phyloP scores from a whole-genome alignment of 306 rosid genomes.

The Cicer arietinum region DNA sequence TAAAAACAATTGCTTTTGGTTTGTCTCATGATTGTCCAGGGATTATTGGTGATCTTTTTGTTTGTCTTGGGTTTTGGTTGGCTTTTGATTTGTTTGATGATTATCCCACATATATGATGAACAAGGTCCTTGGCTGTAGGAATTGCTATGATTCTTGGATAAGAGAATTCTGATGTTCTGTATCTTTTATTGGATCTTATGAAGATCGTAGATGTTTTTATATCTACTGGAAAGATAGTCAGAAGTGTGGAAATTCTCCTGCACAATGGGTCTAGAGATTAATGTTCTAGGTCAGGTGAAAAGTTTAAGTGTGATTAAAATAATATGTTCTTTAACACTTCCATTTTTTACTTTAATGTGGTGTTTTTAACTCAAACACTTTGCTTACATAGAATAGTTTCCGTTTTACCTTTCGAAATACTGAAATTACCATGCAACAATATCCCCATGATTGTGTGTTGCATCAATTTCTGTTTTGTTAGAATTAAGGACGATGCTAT shows the following conservation, averaged over 20 bases:
- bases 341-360: not conserved
- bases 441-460: not conserved
- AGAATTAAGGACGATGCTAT: too few species aligned
- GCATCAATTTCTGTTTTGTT: too few species aligned
- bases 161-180: not conserved
- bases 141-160: not conserved
- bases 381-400: too few species aligned
- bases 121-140: not conserved
- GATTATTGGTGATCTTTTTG: not conserved
- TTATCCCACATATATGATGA: not conserved
- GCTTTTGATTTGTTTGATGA: not conserved
- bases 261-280: not conserved
- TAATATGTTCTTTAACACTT: not conserved
- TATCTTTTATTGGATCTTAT: not conserved
- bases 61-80: not conserved
- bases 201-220: not conserved
- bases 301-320: not conserved
- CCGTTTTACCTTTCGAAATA: too few species aligned
- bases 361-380: not conserved
- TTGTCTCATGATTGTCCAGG: not conserved
- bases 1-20: not conserved
- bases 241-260: not conserved
- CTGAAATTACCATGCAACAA: not conserved
- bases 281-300: not conserved
- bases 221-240: not conserved